A percentile compares a stretch with the other conserved stretches of the same genome.
Evolutionary conservation across 805 yeast species (phyloP).

Genomic region (Yamadazyma olivae): DNA sequence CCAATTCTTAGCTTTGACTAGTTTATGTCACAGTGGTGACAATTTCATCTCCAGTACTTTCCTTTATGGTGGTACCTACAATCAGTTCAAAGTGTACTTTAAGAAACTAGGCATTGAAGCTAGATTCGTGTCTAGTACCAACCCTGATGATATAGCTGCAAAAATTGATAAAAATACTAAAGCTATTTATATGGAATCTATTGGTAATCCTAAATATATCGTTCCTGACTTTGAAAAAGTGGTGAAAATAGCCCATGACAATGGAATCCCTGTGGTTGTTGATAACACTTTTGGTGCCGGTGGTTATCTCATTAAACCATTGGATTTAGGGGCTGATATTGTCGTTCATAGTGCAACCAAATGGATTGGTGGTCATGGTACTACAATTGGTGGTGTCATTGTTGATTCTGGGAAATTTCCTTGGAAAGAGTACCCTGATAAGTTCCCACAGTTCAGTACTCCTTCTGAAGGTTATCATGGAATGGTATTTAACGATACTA

Average conservation of each 20-base stretch:
- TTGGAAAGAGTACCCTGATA: constrained; percentile 66
- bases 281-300: constrained; percentile 98
- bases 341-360: constrained; percentile 94
- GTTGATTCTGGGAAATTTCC: constrained; percentile 92
- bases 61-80: constrained; percentile 95
- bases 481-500: constrained; percentile 71
- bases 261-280: constrained; percentile 87
- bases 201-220: constrained; percentile 91
- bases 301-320: constrained; percentile 80
- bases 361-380: constrained; percentile 98
- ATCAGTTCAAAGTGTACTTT: constrained; percentile 90
- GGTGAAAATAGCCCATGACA: constrained; percentile 72
- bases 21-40: constrained; percentile 84
- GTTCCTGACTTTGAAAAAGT: constrained; percentile 87
- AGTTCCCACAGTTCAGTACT: constrained; percentile 84
- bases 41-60: constrained; percentile 83
- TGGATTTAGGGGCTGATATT: constrained; percentile 88
- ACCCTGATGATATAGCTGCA: constrained; percentile 67
- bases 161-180: constrained; percentile 81
- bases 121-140: constrained; percentile 82
- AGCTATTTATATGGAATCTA: constrained; percentile 84
- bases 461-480: constrained; percentile 97
- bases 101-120: constrained; percentile 84
- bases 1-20: constrained; percentile 78
- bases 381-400: constrained; percentile 88